Percentiles rank a stretch among this genome's conserved stretches.
Evolutionary conservation across 169 alveolate species (phyloP).

Genomic region (Plasmodium inui): DNA sequence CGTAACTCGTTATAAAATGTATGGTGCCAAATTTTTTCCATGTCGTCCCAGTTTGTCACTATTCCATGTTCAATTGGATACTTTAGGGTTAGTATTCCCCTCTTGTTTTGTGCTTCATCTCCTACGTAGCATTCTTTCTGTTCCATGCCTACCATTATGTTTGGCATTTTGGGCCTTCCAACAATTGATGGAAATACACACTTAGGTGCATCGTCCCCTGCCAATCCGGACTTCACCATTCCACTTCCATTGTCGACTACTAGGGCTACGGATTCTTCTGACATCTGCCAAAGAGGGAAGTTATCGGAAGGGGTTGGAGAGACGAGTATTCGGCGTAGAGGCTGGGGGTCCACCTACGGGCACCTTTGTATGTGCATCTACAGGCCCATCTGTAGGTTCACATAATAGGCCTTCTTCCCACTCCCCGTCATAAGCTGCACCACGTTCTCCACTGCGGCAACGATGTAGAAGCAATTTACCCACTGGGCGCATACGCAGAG

Average conservation of each 20-base stretch:
- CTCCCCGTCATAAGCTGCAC: not conserved
- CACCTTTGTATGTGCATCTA: too few relatives aligned
- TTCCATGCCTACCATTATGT: constrained; percentile 97
- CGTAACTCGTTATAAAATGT: constrained; percentile 98
- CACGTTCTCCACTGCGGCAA: not conserved
- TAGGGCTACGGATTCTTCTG: constrained; percentile 89
- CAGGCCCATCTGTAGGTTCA: not conserved
- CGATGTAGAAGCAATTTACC: not conserved
- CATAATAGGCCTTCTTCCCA: constrained; percentile 1
- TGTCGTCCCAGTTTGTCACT: constrained; percentile 99
- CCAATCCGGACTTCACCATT: constrained; percentile 99
- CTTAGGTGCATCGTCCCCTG: constrained; percentile 99
- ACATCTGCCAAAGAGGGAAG: not conserved
- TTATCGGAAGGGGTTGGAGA: too few relatives aligned
- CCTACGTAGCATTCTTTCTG: constrained; percentile 97
- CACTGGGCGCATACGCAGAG: not conserved
- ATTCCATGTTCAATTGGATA: constrained; percentile 99
- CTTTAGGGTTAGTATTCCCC: constrained; percentile 96
- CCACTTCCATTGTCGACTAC: constrained; percentile 99
- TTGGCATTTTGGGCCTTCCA: constrained; percentile 97
- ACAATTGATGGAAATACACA: constrained; percentile 99
- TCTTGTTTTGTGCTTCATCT: constrained; percentile 98
- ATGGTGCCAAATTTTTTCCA: constrained; percentile 99
- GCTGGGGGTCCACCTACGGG: not conserved
- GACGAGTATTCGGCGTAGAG: not conserved